Evolutionary conservation across 805 yeast genomes (phyloP).

Genomic region (Henningerozyma blattae): DNA sequence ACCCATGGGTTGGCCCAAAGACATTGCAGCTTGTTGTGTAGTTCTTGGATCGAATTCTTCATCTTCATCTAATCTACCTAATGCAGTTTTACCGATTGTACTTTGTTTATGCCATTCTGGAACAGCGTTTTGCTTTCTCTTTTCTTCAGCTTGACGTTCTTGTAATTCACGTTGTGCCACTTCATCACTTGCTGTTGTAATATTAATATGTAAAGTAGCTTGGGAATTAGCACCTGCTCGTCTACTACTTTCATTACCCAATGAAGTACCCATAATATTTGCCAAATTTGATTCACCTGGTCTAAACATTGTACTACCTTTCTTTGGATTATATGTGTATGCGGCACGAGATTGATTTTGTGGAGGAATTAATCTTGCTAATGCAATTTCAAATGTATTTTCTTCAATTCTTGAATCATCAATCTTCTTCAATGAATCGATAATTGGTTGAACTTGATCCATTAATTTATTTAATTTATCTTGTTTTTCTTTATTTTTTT

Average conservation of each 20-base stretch:
- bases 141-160: conserved; percentile 53
- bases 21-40: conserved; percentile 12
- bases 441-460: conserved; percentile 83
- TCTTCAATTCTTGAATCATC: conserved; percentile 75
- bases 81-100: conserved; percentile 64
- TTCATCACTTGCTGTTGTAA: conserved; percentile 78
- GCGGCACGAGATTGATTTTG: conserved; percentile 56
- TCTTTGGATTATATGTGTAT: conserved; percentile 48
- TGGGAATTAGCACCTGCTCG: conserved; percentile 53
- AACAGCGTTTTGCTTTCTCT: conserved; percentile 82
- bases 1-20: conserved; percentile 7
- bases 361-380: conserved; percentile 77
- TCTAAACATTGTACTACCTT: conserved; percentile 32
- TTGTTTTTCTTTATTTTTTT: conserved; percentile 71
- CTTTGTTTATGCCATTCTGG: conserved; percentile 94
- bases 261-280: conserved; percentile 15
- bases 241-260: conserved; percentile 30
- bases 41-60: conserved; percentile 28
- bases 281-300: conserved; percentile 21
- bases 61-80: conserved; percentile 43
- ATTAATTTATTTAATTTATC: conserved; percentile 71
- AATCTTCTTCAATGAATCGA: conserved; percentile 68
- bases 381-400: conserved; percentile 77
- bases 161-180: conserved; percentile 52
- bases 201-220: conserved; percentile 82